Conservation (phyloP, 306 rosid genomes). For the Lagenaria siceraria region DNA sequence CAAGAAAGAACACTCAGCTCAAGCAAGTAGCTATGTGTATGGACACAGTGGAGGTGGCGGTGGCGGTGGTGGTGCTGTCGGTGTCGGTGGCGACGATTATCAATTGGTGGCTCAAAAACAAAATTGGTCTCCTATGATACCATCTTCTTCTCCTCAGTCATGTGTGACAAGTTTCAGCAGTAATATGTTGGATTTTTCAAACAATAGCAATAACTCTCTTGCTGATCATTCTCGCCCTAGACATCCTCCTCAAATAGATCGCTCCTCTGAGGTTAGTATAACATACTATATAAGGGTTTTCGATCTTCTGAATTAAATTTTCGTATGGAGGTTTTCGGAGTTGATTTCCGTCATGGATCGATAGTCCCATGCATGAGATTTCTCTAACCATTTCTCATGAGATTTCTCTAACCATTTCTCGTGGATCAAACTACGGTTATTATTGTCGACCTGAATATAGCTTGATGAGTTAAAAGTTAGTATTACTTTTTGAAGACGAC, state of each 20-base stretch:
- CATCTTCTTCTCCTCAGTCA: conserved; percentile 46
- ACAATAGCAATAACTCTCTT: conserved; percentile 33
- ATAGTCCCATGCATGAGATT: not conserved
- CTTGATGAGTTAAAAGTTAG: not conserved
- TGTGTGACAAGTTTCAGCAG: conserved; percentile 65
- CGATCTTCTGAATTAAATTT: not conserved
- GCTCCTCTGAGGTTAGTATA: conserved; percentile 60
- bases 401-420: not conserved
- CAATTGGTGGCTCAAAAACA: conserved; percentile 8
- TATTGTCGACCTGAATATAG: not conserved
- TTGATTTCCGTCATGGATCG: not conserved
- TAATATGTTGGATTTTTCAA: conserved; percentile 80
- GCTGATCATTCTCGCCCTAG: conserved; percentile 8
- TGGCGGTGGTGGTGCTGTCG: too few relatives aligned
- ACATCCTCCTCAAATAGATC: conserved; percentile 49
- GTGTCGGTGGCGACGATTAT: conserved; percentile 2
- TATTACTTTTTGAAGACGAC: not conserved
- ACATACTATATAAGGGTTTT: too few relatives aligned
- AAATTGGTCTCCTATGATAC: conserved; percentile 40
- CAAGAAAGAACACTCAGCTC: conserved; percentile 39
- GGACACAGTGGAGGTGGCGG: conserved; percentile 16
- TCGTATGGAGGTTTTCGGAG: not conserved
- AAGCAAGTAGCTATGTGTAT: conserved; percentile 30
- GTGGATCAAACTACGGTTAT: not conserved
- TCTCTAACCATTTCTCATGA: not conserved